A percentile compares a stretch with the other conserved stretches of the same genome.
Conservation (phyloP, 179 eudicot genomes). For the Spinacia oleracea region DNA sequence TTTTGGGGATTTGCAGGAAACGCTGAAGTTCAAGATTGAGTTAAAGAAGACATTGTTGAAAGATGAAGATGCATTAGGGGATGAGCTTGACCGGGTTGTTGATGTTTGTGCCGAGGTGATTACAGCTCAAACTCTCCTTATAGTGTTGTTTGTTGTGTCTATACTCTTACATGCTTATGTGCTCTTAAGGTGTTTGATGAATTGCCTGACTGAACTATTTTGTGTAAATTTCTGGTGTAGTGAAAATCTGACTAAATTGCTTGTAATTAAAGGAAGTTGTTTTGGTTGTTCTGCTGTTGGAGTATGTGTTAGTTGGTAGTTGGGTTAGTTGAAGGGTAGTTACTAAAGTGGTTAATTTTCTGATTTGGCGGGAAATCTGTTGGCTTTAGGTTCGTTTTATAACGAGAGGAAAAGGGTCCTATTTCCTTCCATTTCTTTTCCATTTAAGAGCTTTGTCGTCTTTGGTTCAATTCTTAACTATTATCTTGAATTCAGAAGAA, state of each 20-base stretch:
- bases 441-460: background rate
- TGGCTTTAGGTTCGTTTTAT: background rate
- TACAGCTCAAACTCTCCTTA: background rate
- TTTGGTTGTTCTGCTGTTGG: conserved; percentile 10
- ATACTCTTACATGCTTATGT: background rate
- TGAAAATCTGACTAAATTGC: background rate
- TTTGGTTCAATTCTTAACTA: background rate
- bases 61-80: conserved; percentile 40
- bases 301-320: background rate
- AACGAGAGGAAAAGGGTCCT: background rate
- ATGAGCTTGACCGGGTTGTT: conserved; percentile 44
- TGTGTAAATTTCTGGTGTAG: background rate
- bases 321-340: conserved; percentile 16
- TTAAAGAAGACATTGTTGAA: conserved; percentile 38
- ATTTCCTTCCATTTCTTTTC: background rate
- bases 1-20: conserved; percentile 39
- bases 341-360: conserved; percentile 12
- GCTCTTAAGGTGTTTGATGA: conserved; percentile 37
- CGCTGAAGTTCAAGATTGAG: conserved; percentile 49
- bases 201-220: conserved; percentile 23
- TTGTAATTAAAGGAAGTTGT: too few relatives aligned
- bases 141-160: background rate
- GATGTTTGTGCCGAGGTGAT: conserved; percentile 57
- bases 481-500: background rate
- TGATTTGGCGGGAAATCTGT: conserved; percentile 20